Conservation (phyloP, 345 rosid genomes). For the Xanthoceras sorbifolium region DNA sequence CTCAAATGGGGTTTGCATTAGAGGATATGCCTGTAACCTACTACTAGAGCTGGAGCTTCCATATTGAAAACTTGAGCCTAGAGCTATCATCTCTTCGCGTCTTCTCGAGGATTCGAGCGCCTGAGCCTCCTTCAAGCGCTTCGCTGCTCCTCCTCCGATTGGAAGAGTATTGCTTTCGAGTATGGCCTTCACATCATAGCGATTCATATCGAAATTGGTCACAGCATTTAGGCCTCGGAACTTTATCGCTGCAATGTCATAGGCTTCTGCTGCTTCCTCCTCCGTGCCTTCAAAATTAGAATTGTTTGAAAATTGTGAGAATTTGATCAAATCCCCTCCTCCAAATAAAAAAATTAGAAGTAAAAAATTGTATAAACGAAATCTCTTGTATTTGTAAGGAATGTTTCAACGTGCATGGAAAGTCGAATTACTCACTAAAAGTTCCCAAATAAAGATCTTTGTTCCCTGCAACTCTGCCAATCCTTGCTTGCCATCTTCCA, state of each 20-base stretch:
- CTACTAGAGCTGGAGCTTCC: slow-evolving; percentile 60
- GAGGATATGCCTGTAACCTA: slow-evolving; percentile 61
- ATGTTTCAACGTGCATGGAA: neutral
- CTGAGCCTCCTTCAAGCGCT: slow-evolving; percentile 95
- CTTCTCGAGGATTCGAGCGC: slow-evolving; percentile 83
- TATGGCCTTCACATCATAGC: slow-evolving; percentile 93
- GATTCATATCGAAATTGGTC: slow-evolving; percentile 94
- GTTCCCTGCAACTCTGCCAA: slow-evolving; percentile 98
- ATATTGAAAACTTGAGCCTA: slow-evolving; percentile 66
- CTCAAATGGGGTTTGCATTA: slow-evolving; percentile 59
- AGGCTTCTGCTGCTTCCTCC: slow-evolving; percentile 99
- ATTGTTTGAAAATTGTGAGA: neutral
- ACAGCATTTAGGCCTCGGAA: slow-evolving; percentile 91
- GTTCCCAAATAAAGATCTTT: slow-evolving; percentile 99
- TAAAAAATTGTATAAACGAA: no score
- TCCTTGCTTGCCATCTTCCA: slow-evolving; percentile 99
- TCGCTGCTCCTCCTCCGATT: slow-evolving; percentile 98
- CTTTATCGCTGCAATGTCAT: slow-evolving; percentile 97
- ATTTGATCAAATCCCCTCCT: neutral
- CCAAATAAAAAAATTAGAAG: no score
- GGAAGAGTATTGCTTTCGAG: slow-evolving; percentile 94
- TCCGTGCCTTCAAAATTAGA: slow-evolving; percentile 65
- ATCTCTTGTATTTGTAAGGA: no score
- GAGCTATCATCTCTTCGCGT: slow-evolving; percentile 85
- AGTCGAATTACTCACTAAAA: slow-evolving; percentile 63